Evolutionary conservation across 768 basidiomycete species (phyloP).

Genomic region (Mycena pura): DNA sequence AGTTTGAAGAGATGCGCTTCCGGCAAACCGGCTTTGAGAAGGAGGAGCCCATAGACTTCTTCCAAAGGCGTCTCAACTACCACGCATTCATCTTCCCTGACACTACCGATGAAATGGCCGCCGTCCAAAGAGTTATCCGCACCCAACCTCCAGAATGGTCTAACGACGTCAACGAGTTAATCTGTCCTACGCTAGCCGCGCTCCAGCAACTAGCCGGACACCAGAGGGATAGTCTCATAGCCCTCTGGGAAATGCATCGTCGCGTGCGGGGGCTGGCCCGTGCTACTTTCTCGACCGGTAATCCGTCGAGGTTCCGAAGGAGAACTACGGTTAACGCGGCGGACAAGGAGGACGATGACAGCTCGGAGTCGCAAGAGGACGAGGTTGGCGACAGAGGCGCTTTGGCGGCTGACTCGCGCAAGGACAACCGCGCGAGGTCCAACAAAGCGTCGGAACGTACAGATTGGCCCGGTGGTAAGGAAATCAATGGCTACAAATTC

Average conservation of each 20-base stretch:
- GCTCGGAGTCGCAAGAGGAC: too few species aligned
- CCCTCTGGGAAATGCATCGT: too few species aligned
- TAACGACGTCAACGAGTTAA: not conserved
- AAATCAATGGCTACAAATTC: constrained; percentile 1
- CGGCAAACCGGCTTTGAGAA: not conserved
- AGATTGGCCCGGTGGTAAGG: not conserved
- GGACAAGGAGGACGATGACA: too few species aligned
- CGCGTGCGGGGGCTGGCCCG: too few species aligned
- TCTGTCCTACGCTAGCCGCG: not conserved
- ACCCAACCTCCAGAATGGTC: not conserved
- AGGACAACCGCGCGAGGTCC: not conserved
- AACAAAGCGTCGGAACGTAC: not conserved
- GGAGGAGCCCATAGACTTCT: constrained; percentile 3
- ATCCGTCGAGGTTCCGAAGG: too few species aligned
- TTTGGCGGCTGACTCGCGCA: too few species aligned
- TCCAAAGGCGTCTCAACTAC: not conserved
- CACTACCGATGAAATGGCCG: not conserved
- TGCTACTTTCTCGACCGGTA: too few species aligned
- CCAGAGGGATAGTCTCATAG: not conserved
- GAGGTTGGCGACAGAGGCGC: too few species aligned
- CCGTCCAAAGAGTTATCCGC: not conserved
- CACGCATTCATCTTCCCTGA: not conserved
- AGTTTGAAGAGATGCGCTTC: constrained; percentile 10
- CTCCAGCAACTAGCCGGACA: not conserved
- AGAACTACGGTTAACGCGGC: too few species aligned